Evolutionary conservation across 148 eudicot genomes (phyloP).

Genomic region (Salicornia ramosissima): DNA sequence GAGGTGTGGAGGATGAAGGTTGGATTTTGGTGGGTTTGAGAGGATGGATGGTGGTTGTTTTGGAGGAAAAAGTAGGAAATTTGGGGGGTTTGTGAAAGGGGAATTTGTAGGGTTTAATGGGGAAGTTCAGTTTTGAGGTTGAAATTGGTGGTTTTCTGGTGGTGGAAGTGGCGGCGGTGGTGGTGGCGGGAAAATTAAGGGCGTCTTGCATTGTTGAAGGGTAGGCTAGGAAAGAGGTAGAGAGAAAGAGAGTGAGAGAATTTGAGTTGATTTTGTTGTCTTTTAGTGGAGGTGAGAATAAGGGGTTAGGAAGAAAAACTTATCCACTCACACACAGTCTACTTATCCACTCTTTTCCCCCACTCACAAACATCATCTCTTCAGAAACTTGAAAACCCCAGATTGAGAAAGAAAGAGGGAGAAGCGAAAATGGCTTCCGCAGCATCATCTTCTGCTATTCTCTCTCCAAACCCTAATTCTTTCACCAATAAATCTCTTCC

Average conservation of each 20-base stretch:
- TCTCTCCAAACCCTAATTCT: constrained; percentile 31
- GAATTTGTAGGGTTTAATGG: constrained; percentile 10
- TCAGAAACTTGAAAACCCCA: background rate
- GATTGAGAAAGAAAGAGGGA: constrained; percentile 7
- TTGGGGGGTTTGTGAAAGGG: constrained; percentile 24
- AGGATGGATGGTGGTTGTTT: constrained; percentile 11
- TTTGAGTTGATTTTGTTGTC: background rate
- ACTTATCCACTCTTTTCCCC: constrained; percentile 25
- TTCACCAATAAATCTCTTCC: no score
- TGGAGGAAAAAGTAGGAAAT: constrained; percentile 26
- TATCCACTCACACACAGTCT: background rate
- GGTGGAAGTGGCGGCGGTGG: constrained; percentile 26
- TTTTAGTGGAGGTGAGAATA: background rate
- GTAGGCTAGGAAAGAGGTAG: no score
- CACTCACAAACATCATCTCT: background rate
- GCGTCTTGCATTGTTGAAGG: constrained; percentile 24
- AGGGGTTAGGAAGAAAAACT: background rate
- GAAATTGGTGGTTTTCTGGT: background rate
- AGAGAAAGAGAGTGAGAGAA: background rate
- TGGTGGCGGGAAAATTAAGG: constrained; percentile 28
- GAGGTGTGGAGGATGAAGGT: background rate
- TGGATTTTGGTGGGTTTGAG: constrained; percentile 19
- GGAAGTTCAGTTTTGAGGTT: constrained; percentile 20
- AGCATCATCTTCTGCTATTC: constrained; percentile 38
- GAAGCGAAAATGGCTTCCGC: constrained; percentile 44